Conservation (phyloP, 768 basidiomycete species). For the Rhodocollybia butyracea region DNA sequence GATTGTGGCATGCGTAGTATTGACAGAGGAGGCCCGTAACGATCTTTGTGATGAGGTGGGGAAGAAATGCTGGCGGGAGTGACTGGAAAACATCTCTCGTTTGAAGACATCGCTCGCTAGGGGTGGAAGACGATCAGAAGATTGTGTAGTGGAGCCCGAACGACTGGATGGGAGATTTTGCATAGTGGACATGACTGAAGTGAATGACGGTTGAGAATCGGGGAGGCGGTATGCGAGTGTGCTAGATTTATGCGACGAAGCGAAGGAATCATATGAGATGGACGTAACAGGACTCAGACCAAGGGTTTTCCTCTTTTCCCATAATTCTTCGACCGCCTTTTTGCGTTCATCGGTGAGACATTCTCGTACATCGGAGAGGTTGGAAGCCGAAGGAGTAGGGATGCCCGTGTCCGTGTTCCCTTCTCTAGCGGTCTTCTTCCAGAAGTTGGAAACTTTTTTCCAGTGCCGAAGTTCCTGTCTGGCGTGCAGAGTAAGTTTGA, state of each 20-base stretch:
- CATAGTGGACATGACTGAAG: constrained; percentile 2
- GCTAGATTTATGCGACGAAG: not conserved
- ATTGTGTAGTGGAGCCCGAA: not conserved
- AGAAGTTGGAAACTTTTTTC: constrained; percentile 43
- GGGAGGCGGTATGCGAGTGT: not conserved
- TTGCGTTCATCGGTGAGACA: constrained; percentile 31
- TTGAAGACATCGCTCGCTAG: constrained; percentile 15
- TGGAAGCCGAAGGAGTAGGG: constrained; percentile 38
- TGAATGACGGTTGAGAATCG: constrained; percentile 4
- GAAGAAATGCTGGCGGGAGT: constrained; percentile 15
- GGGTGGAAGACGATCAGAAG: constrained; percentile 5
- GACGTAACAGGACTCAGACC: not conserved
- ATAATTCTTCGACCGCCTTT: constrained; percentile 37
- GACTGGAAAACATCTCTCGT: constrained; percentile 13
- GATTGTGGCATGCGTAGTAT: not conserved
- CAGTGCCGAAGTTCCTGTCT: constrained; percentile 41
- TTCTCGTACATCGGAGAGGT: constrained; percentile 34
- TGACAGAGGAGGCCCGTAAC: not conserved
- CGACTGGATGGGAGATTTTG: not conserved
- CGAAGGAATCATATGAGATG: not conserved
- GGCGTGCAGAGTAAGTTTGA: constrained; percentile 41
- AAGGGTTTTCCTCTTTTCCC: constrained; percentile 17
- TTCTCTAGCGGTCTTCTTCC: constrained; percentile 40
- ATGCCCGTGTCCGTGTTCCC: constrained; percentile 18
- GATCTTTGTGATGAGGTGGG: not conserved